These are phyloP conservation scores for Hemisphaericaspora lyxosophila DNA, from an alignment of 1,139 yeast species.

Conservation along the genomic window DNA sequence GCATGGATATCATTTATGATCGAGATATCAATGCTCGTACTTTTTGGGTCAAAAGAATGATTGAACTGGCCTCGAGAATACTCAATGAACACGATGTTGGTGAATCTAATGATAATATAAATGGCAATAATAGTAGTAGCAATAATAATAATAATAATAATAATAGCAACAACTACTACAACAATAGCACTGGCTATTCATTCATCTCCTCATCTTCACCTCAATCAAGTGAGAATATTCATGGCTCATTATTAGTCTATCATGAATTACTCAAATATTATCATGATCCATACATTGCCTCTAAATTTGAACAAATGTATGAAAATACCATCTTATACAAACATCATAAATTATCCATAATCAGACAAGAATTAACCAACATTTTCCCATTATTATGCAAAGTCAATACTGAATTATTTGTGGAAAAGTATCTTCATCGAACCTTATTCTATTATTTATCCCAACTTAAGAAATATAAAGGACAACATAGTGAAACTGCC, in stretches of 20 bases:
- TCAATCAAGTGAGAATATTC: conserved; percentile 66
- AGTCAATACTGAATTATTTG: conserved; percentile 75
- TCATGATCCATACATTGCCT: conserved; percentile 47
- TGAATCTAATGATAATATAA: conserved; percentile 5
- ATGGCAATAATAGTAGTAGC: conserved; percentile 3
- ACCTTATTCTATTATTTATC: conserved; percentile 76
- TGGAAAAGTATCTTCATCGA: conserved; percentile 77
- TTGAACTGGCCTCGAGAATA: conserved; percentile 54
- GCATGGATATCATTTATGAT: conserved; percentile 74
- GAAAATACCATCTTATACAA: conserved; percentile 73
- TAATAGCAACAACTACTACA: conserved; percentile 2
- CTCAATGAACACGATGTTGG: conserved; percentile 26
- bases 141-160: conserved; percentile 7
- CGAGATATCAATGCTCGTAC: conserved; percentile 72
- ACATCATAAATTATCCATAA: conserved; percentile 71
- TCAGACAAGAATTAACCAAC: conserved; percentile 79
- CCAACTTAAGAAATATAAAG: conserved; percentile 69
- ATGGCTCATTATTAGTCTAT: conserved; percentile 82
- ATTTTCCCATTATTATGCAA: conserved; percentile 81
- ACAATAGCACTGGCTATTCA: conserved; percentile 20
- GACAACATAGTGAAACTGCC: conserved; percentile 39
- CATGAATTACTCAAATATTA: conserved; percentile 76
- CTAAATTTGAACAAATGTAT: conserved; percentile 72
- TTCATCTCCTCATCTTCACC: conserved; percentile 24
- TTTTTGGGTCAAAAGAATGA: conserved; percentile 72